phyloP scores from a whole-genome alignment of 805 yeast genomes.

The Candida orba region DNA sequence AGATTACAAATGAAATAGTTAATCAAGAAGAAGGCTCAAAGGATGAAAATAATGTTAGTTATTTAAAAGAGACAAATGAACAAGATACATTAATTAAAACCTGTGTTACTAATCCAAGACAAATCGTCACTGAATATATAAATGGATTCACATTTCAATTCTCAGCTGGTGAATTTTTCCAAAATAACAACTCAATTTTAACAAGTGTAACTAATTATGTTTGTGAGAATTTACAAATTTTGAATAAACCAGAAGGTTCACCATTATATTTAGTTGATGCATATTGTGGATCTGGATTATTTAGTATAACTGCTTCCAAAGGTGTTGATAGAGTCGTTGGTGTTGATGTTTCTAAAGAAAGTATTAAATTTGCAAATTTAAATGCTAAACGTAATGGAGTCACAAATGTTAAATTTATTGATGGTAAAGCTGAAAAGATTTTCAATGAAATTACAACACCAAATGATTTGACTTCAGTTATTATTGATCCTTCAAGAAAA shows the following conservation, averaged over 20 bases:
- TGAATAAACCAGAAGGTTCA: constrained; percentile 28
- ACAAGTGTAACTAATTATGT: constrained; percentile 82
- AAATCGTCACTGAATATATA: constrained; percentile 70
- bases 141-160: constrained; percentile 76
- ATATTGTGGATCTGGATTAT: constrained; percentile 93
- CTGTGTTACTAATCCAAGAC: constrained; percentile 73
- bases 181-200: constrained; percentile 86
- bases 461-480: constrained; percentile 71
- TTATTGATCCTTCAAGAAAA: constrained; percentile 94
- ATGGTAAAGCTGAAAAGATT: constrained; percentile 88
- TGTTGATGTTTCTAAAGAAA: constrained; percentile 63
- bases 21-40: constrained; percentile 39
- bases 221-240: constrained; percentile 49
- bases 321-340: constrained; percentile 18
- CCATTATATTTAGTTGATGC: constrained; percentile 82
- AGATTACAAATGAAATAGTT: constrained; percentile 25
- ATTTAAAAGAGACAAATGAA: constrained; percentile 25
- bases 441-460: constrained; percentile 77
- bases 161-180: constrained; percentile 94
- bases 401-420: constrained; percentile 73
- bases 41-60: constrained; percentile 30
- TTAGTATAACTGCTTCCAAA: constrained; percentile 77
- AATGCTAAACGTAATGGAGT: constrained; percentile 76
- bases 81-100: constrained; percentile 43
- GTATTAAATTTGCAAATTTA: constrained; percentile 77